A percentile compares a stretch with the other conserved stretches of the same genome.
Evolutionary conservation across 148 eudicot species (phyloP).

Genomic region (Fallopia convolvulus): DNA sequence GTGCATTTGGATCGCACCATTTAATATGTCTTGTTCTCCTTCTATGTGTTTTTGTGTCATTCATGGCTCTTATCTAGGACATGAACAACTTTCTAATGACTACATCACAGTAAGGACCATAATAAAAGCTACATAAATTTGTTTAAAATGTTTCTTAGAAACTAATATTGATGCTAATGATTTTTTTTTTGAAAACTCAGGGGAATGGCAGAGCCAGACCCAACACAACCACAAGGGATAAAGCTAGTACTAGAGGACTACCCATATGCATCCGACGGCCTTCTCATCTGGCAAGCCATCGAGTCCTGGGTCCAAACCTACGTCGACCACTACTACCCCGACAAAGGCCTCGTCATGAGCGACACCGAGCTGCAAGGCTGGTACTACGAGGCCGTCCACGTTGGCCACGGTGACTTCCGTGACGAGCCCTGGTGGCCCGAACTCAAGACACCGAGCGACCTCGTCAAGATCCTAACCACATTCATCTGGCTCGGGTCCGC

Average conservation of each 20-base stretch:
- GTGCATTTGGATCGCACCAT: no score
- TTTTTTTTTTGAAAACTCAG: constrained; percentile 21
- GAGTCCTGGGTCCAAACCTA: constrained; percentile 66
- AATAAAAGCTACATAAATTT: no score
- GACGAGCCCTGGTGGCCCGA: constrained; percentile 77
- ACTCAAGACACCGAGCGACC: constrained; percentile 49
- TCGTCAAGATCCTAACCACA: constrained; percentile 61
- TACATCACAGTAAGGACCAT: not conserved
- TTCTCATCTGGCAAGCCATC: constrained; percentile 73
- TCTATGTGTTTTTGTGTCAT: not conserved
- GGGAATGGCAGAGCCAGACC: constrained; percentile 84
- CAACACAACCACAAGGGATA: constrained; percentile 73
- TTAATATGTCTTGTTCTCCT: not conserved
- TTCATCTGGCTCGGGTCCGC: constrained; percentile 87
- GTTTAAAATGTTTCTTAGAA: no score
- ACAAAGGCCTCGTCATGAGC: constrained; percentile 36
- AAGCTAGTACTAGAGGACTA: constrained; percentile 71
- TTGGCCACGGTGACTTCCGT: constrained; percentile 79
- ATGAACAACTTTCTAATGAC: not conserved
- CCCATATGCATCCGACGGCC: constrained; percentile 92
- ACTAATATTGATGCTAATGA: not conserved
- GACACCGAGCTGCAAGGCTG: constrained; percentile 89
- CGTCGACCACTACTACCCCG: constrained; percentile 66
- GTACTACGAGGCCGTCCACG: constrained; percentile 85
- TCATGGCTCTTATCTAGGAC: not conserved